These are phyloP conservation scores for Tolypocladium amazonense DNA, from an alignment of 2,329 filamentous ascomycete species.

Conservation along the genomic window DNA sequence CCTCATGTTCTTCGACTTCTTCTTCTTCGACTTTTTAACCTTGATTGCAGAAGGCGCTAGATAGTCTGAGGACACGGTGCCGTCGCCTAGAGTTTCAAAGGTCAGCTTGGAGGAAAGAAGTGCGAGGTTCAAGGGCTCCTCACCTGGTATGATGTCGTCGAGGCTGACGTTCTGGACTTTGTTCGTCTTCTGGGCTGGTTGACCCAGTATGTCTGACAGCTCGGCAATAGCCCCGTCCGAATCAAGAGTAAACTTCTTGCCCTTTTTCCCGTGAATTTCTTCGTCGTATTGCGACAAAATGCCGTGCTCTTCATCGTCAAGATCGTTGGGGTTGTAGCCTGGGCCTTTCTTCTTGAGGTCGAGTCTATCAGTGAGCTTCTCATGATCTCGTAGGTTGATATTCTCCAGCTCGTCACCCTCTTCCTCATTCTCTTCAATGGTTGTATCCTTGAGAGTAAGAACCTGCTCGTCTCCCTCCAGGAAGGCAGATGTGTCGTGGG, in stretches of 20 bases:
- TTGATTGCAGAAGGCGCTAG: conserved; percentile 79
- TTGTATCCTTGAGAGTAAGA: conserved; percentile 86
- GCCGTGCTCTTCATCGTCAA: conserved; percentile 51
- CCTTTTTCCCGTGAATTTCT: conserved; percentile 83
- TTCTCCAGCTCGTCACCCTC: conserved; percentile 88
- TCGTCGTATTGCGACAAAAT: conserved; percentile 92
- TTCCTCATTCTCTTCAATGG: conserved; percentile 73
- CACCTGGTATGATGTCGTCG: conserved; percentile 62
- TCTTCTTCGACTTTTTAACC: conserved; percentile 91
- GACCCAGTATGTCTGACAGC: conserved; percentile 42
- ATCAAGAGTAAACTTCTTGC: conserved; percentile 79
- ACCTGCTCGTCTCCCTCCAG: conserved; percentile 79
- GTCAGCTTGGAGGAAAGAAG: not conserved
- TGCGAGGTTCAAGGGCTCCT: conserved; percentile 10
- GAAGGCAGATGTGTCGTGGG: conserved; percentile 74
- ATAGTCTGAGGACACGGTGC: conserved; percentile 63
- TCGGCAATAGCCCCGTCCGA: conserved; percentile 61
- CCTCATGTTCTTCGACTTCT: conserved; percentile 68
- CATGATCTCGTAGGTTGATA: conserved; percentile 57
- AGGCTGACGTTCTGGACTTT: conserved; percentile 66
- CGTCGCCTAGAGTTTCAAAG: conserved; percentile 9
- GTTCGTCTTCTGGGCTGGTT: conserved; percentile 42
- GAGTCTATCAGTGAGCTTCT: conserved; percentile 64
- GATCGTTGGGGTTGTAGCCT: conserved; percentile 75
- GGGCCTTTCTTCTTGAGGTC: conserved; percentile 85